Evolutionary conservation across 441 rosid species (phyloP).

Genomic region (Syzygium malaccense): DNA sequence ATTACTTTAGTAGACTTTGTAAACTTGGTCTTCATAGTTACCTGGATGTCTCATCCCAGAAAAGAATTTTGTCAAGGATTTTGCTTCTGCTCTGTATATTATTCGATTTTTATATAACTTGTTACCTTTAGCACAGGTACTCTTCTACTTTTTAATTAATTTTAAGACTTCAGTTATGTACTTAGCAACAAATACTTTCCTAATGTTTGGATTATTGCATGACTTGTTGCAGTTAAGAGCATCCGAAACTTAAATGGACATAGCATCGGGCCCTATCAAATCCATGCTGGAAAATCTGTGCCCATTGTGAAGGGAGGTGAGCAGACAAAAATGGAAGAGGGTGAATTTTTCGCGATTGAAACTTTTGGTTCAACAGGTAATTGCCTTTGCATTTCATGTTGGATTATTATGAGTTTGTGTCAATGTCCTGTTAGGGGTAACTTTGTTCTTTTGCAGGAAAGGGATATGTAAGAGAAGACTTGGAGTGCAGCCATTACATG

Average conservation of each 20-base stretch:
- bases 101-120: neutral
- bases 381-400: neutral
- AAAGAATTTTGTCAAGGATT: neutral
- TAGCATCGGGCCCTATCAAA: constrained; percentile 85
- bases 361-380: constrained; percentile 94
- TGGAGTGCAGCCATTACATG: constrained; percentile 97
- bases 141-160: neutral
- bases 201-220: neutral
- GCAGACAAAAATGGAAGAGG: constrained; percentile 99
- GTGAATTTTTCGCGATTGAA: constrained; percentile 91
- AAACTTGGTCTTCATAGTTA: neutral
- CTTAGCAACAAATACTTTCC: neutral
- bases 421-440: neutral
- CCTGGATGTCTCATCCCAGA: neutral
- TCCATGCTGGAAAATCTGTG: constrained; percentile 95
- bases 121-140: neutral
- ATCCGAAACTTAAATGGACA: constrained; percentile 91
- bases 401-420: neutral
- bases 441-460: constrained; percentile 44
- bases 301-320: constrained; percentile 98
- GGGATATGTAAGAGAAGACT: constrained; percentile 89
- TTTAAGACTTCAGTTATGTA: neutral
- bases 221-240: constrained; percentile 57
- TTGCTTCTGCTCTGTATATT: neutral
- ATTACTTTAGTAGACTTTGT: neutral